Evolutionary conservation across 495 filamentous ascomycete genomes (phyloP), one percentile per base, ranked within the genome.

Genomic region (Hypoxylon fragiforme): DNA sequence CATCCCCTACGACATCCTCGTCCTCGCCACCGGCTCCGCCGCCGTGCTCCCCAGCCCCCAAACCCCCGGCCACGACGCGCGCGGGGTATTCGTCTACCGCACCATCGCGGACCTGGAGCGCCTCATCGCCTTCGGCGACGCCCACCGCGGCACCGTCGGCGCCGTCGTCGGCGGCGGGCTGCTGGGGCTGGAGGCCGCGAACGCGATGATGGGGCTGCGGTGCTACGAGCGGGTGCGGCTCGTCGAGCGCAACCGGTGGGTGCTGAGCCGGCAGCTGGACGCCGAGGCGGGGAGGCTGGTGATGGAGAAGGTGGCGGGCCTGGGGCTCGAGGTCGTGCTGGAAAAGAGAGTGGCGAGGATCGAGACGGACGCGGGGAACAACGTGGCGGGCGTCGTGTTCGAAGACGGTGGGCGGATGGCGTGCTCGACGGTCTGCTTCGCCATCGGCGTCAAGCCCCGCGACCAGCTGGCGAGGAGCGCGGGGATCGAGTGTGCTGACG

Each of bases 11-110:
- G 92, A 97, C 68, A 80, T 91, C 45, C 85, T 96, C 0, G 86
- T 97, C 13, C 81, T 97, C 7, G 90, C 92, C 14, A 97, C 92
- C 2, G 92, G 92, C 38, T 96, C 92, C 21, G 88, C 95, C 71
- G 91, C 92, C 22, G 75, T 95, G 19, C 81, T 96, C 2, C 92
- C 92, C 0, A 75, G 77, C 11, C n/a, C n/a, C n/a, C 77, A 86
- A 46, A 96, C 89, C 0, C 91, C 92, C 0, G 91, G 91, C 48
- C 77, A 95, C 60, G 85, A 94, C 68, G 90, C 90, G 24, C 81
- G 83, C 13, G 92, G 92, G 6, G 87, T 96, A 24, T 97, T 97
- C 62, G 91, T 96, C n/a, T 96, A 97, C 69, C 81, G 92, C 13
- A 96, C 89, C 0, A 91, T 96, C 46, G 82, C 85, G 1, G 92